Base-by-base conservation (phyloP, 2,329 filamentous ascomycete species). In the Microcyclosporella mali region DNA sequence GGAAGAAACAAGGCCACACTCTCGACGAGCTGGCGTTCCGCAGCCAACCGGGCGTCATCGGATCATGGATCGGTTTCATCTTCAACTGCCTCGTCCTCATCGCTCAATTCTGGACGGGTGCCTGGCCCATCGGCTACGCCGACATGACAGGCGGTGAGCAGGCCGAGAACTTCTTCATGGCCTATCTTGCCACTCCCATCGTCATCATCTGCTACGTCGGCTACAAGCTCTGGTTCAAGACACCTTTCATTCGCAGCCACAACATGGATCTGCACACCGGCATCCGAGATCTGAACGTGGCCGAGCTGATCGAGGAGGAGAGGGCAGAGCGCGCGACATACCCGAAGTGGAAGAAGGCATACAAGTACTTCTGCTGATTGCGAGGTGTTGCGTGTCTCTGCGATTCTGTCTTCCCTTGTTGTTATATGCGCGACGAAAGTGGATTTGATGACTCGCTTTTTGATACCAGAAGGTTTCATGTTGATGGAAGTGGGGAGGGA, bases 181-280 rank as follows among this genome's bases (percentile, higher is more conserved):
- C 47, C 0, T 66, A 66, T 40, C 52, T 66, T 14, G 59, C 63
- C 7, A 59, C 55, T 7, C 60, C 59, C 1, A 44, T 66, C 30
- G 53, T 66, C 31, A 39, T 65, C 40, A 37, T 56, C 33, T 58
- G 55, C 9, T 34, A 34, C 33, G 56, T 86, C 9, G 71, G 65
- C 0, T 90, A 94, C 67, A 94, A 94, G 68, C 12, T 92, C 27
- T 84, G 72, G 65, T 85, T 78, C 61, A 73, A 73, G 30, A 44
- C 41, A 3, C 30, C 30, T 11, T 72, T 87, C 44, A 74, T 95
- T 33, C 72, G 75, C 14, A 67, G 76, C 27, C 71, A 74, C 38
- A 83, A 94, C 50, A 94, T 95, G 81, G 89, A 95, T 65, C 68
- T 95, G 49, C 78, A 84, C 46, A 94, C 88, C 0, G 90, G 90